Conservation (phyloP, 2,329 filamentous ascomycete species). For the Aspergillus pseudoglaucus region DNA sequence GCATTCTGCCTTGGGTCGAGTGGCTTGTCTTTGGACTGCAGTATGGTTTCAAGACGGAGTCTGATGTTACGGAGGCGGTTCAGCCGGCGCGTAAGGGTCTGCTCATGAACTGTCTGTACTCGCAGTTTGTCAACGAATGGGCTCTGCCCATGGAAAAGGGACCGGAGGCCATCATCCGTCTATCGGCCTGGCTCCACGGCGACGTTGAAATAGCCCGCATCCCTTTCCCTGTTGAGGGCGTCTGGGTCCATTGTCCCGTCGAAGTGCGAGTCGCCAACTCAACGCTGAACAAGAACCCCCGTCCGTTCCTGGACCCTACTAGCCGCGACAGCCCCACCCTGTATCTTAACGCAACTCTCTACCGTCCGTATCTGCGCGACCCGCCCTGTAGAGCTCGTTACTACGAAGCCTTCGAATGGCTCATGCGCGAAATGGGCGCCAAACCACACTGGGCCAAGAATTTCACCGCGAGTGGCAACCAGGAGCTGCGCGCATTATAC, state of each 20-base stretch:
- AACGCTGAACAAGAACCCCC: slow-evolving; percentile 41
- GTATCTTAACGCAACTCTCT: slow-evolving; percentile 85
- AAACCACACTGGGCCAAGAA: slow-evolving; percentile 93
- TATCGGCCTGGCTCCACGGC: slow-evolving; percentile 79
- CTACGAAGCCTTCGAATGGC: slow-evolving; percentile 83
- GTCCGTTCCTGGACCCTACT: slow-evolving; percentile 69
- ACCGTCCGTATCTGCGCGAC: slow-evolving; percentile 71
- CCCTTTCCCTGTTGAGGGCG: slow-evolving; percentile 68
- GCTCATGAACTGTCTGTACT: slow-evolving; percentile 95
- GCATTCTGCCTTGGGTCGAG: slow-evolving; percentile 79
- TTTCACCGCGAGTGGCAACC: slow-evolving; percentile 56
- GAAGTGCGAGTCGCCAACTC: slow-evolving; percentile 84
- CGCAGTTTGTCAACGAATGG: slow-evolving; percentile 99
- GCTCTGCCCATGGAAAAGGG: slow-evolving; percentile 79
- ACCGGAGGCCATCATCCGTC: slow-evolving; percentile 74
- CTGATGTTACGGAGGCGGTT: slow-evolving; percentile 63
- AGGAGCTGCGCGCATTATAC: slow-evolving; percentile 61
- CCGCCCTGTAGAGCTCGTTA: slow-evolving; percentile 71
- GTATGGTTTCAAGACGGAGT: slow-evolving; percentile 72
- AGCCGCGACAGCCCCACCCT: slow-evolving; percentile 63
- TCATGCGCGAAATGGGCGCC: slow-evolving; percentile 79
- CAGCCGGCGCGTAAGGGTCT: slow-evolving; percentile 74
- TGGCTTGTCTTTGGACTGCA: slow-evolving; percentile 98
- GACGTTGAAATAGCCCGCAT: slow-evolving; percentile 66
- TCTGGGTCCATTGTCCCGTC: slow-evolving; percentile 84